A percentile compares a stretch with the other conserved stretches of the same genome.
Conservation (phyloP, 495 filamentous ascomycete species). For the Acidiella bohemica region DNA sequence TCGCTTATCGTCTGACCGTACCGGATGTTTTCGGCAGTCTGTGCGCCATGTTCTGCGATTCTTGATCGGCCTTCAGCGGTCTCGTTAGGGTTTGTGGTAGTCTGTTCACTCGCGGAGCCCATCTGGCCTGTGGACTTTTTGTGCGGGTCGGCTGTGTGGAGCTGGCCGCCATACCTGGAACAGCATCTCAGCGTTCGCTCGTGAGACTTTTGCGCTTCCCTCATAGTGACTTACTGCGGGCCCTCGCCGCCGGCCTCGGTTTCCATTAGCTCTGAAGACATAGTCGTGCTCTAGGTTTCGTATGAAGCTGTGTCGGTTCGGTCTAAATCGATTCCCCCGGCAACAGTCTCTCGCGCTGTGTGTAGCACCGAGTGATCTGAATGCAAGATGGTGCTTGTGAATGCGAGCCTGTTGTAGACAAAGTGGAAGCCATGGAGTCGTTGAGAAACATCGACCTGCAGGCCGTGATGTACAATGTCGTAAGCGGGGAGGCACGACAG, state of each 20-base stretch:
- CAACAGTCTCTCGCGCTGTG: too few relatives aligned
- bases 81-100: conserved; percentile 12
- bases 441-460: background rate
- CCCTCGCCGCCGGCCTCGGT: conserved; percentile 50
- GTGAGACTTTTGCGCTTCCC: too few relatives aligned
- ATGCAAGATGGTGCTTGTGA: too few relatives aligned
- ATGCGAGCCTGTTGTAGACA: background rate
- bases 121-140: conserved; percentile 47
- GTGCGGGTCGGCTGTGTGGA: conserved; percentile 35
- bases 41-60: conserved; percentile 27
- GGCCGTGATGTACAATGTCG: conserved; percentile 1
- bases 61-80: conserved; percentile 11
- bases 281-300: too few relatives aligned
- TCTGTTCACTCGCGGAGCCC: conserved; percentile 29
- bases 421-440: background rate
- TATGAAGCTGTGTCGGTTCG: too few relatives aligned
- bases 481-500: conserved; percentile 10
- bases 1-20: conserved; percentile 41
- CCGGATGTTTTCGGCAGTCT: conserved; percentile 37
- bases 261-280: conserved; percentile 39
- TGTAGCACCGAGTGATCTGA: too few relatives aligned
- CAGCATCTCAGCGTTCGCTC: too few relatives aligned
- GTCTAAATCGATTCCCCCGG: too few relatives aligned
- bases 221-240: conserved; percentile 38
- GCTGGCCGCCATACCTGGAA: conserved; percentile 47